Evolutionary conservation across 139 green algal species (phyloP).

Genomic region (Volvox africanus): DNA sequence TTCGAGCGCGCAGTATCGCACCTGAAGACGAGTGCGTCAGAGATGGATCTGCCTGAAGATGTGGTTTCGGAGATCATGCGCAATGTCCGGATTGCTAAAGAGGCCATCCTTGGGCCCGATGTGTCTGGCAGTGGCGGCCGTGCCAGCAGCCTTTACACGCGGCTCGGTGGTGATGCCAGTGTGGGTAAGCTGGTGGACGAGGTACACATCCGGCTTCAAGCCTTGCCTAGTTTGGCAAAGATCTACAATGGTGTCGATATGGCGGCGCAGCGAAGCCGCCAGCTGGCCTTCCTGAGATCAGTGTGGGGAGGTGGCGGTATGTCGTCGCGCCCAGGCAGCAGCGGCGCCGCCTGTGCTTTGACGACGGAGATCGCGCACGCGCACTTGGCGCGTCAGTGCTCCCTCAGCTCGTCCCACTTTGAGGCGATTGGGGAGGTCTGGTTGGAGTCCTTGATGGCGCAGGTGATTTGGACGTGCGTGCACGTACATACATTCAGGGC

Average conservation of each 20-base stretch:
- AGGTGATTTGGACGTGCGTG: background rate
- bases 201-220: background rate
- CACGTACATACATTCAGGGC: no score
- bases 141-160: background rate
- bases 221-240: background rate
- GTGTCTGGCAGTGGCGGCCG: background rate
- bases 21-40: background rate
- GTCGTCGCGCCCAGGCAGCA: conserved; percentile 15
- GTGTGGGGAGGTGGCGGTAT: background rate
- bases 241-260: conserved; percentile 1
- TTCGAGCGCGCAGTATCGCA: background rate
- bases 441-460: background rate
- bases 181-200: background rate
- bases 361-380: background rate
- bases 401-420: background rate
- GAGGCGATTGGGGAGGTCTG: background rate
- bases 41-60: background rate
- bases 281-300: conserved; percentile 25
- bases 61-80: conserved; percentile 2
- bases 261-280: background rate
- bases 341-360: background rate
- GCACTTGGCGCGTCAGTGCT: conserved; percentile 22
- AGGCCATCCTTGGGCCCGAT: background rate
- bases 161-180: conserved; percentile 1
- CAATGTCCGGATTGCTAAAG: background rate